phyloP scores from a whole-genome alignment of 768 basidiomycete species.

The Botryobasidium botryosum region DNA sequence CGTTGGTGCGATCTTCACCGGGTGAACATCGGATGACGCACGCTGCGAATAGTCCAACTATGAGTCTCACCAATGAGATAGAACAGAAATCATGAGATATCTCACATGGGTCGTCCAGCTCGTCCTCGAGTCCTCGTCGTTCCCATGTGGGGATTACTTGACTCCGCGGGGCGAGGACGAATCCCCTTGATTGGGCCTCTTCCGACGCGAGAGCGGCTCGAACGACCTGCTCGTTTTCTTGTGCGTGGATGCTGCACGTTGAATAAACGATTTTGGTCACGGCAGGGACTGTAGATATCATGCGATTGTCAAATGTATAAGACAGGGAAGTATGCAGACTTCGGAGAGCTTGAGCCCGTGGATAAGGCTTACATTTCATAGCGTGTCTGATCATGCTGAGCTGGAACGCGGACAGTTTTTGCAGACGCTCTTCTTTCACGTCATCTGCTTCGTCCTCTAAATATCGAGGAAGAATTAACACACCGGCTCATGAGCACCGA shows the following conservation, averaged over 20 bases:
- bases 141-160: slow-evolving; percentile 71
- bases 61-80: not conserved
- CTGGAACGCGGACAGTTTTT: slow-evolving; percentile 78
- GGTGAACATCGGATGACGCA: slow-evolving; percentile 59
- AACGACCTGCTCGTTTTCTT: slow-evolving; percentile 89
- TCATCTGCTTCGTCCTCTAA: slow-evolving; percentile 33
- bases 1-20: slow-evolving; percentile 78
- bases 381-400: slow-evolving; percentile 84
- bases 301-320: no score
- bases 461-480: slow-evolving; percentile 7
- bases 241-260: slow-evolving; percentile 86
- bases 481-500: not conserved
- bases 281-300: slow-evolving; percentile 40
- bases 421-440: slow-evolving; percentile 45
- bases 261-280: slow-evolving; percentile 83
- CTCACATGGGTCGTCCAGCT: slow-evolving; percentile 38
- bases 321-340: no score
- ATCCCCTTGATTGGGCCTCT: slow-evolving; percentile 43
- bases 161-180: slow-evolving; percentile 45
- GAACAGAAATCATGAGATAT: slow-evolving; percentile 6
- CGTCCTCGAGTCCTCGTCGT: slow-evolving; percentile 55
- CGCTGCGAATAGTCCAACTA: slow-evolving; percentile 29
- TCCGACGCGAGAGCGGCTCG: slow-evolving; percentile 49
- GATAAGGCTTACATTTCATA: slow-evolving; percentile 58
- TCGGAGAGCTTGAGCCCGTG: slow-evolving; percentile 9